A percentile compares a stretch with the other conserved stretches of the same genome.
Evolutionary conservation across 176 grass and related monocot genomes (phyloP).

Genomic region (Aechmea fasciata): DNA sequence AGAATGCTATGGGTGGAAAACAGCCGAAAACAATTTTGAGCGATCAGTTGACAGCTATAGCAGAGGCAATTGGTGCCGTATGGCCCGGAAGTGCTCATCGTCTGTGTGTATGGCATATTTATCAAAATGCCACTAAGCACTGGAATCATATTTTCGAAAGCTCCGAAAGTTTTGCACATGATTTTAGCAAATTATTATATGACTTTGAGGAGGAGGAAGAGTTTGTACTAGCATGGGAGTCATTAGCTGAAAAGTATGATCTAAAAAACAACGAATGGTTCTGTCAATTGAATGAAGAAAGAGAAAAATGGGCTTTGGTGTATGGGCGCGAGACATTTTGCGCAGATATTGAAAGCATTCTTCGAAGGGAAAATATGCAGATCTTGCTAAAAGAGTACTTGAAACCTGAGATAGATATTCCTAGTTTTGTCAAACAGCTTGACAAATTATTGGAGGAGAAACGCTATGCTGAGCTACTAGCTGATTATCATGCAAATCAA

Average conservation of each 20-base stretch:
- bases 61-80: conserved; percentile 40
- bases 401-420: conserved; percentile 50
- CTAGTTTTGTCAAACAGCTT: conserved; percentile 44
- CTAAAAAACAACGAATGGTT: conserved; percentile 76
- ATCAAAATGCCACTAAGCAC: conserved; percentile 42
- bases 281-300: conserved; percentile 53
- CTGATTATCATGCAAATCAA: conserved; percentile 60
- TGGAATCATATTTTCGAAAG: conserved; percentile 42
- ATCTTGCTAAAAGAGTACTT: conserved; percentile 43
- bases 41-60: conserved; percentile 35
- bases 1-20: conserved; percentile 63
- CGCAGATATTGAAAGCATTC: conserved; percentile 48
- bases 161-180: conserved; percentile 42
- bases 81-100: conserved; percentile 55
- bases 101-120: conserved; percentile 55
- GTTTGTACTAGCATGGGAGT: conserved; percentile 51
- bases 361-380: conserved; percentile 46
- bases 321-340: conserved; percentile 55
- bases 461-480: conserved; percentile 61
- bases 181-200: conserved; percentile 59
- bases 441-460: conserved; percentile 62
- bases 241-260: conserved; percentile 58
- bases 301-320: conserved; percentile 66
- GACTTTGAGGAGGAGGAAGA: conserved; percentile 52
- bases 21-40: conserved; percentile 73